Base-by-base conservation (phyloP, 1,284 basidiomycete genomes). In the Ganoderma sinense region DNA sequence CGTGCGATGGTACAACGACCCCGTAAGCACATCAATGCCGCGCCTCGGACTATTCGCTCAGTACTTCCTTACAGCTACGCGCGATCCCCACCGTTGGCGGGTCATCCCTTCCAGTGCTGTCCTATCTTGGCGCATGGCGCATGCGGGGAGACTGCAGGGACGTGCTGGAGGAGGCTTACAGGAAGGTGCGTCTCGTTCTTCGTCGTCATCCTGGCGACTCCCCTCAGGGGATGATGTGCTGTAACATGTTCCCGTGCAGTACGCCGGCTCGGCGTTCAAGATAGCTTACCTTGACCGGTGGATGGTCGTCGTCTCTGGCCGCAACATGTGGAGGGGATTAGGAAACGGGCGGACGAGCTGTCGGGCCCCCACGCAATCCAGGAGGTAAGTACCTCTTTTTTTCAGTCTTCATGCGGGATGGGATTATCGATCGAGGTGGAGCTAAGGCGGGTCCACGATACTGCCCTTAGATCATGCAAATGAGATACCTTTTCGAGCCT, bases 251-350 rank as follows among this genome's bases (percentile, higher is more conserved):
- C 14, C 26, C 23, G 13, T 6, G n/a, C 26, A 84, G 84, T 79
- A 82, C 71, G 80, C 78, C 20, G 74, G 75, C 0, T 63, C 64
- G 0, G 53, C 43, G 53, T 71, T 83, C 73, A 82, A 79, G 75
- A 73, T 84, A 20, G 78, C 84, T 0, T 77, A 79, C 72, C 72
- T 80, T 53, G 79, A 81, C 23, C 68, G 72, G 48, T 80, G 78
- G 78, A 65, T 76, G 3, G 74, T 81, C 29, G 55, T 80, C 11
- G 73, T 74, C 43, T 72, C 60, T 20, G 73, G 72, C 20, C 71
- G 60, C 51, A 61, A 66, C 45, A 64, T 61, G 67, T 53, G 11
- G 51, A 53, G 26, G 51, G 29, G 26, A 4, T 53, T 8, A 29
- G 51, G 26, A 53, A 53, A 53, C 26, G 51, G 5, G 11, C 23